Conservation (phyloP, 1,284 basidiomycete genomes). For the Austropuccinia psidii region DNA sequence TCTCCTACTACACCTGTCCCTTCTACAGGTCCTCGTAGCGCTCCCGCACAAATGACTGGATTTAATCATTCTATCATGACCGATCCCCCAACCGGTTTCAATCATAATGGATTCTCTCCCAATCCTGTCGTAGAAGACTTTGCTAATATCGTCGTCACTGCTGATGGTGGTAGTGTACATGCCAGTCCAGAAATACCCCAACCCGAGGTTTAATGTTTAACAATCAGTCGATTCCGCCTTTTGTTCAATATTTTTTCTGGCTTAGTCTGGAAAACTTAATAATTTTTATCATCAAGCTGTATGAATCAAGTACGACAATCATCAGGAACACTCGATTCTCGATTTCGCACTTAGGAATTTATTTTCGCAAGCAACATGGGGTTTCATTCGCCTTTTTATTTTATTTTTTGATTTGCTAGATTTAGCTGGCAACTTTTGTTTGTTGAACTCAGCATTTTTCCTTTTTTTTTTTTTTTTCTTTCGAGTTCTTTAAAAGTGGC, state of each 20-base stretch:
- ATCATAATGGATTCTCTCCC: constrained; percentile 18
- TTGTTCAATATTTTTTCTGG: background rate
- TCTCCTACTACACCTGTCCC: constrained; percentile 7
- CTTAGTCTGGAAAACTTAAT: background rate
- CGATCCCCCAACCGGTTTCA: constrained; percentile 25
- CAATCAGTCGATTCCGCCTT: background rate
- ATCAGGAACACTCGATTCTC: background rate
- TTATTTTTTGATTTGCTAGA: no score
- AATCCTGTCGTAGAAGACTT: constrained; percentile 33
- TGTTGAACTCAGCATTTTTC: background rate
- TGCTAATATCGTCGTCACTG: constrained; percentile 34
- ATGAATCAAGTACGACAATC: background rate
- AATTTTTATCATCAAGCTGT: constrained; percentile 14
- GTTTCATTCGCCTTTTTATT: constrained; percentile 28
- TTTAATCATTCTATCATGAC: constrained; percentile 35
- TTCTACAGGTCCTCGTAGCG: constrained; percentile 33
- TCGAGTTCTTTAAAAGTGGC: constrained; percentile 20
- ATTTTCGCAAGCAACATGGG: constrained; percentile 19
- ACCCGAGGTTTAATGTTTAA: constrained; percentile 10
- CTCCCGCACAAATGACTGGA: constrained; percentile 36
- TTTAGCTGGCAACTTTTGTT: constrained; percentile 20
- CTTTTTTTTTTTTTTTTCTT: constrained; percentile 4
- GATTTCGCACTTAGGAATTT: constrained; percentile 5
- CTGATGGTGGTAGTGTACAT: constrained; percentile 31
- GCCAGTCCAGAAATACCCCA: constrained; percentile 26